Conservation (phyloP, 768 basidiomycete species). For the Mycena olivaceomarginata region DNA sequence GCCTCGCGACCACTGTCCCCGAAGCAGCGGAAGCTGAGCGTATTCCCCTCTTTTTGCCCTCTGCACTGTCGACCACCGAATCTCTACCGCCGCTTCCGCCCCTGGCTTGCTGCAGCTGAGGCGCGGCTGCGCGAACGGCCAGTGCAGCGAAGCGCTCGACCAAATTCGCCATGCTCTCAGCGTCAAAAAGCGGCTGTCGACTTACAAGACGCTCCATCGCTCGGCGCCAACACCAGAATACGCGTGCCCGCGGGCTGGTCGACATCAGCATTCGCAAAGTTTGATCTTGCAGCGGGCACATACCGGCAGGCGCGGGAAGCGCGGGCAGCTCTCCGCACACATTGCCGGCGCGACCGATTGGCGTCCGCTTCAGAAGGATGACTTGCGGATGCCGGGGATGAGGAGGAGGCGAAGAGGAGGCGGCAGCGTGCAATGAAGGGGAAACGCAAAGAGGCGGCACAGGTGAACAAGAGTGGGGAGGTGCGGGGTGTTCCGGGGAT, state of each 20-base stretch:
- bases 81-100: not conserved
- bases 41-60: not conserved
- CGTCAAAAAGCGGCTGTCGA: not conserved
- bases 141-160: not conserved
- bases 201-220: not conserved
- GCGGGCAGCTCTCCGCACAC: too few relatives aligned
- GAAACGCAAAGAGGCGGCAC: too few relatives aligned
- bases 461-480: too few relatives aligned
- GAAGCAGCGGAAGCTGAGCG: not conserved
- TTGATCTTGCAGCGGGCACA: not conserved
- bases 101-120: not conserved
- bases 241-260: not conserved
- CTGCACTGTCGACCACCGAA: not conserved
- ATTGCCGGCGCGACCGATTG: too few relatives aligned
- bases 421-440: too few relatives aligned
- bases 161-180: not conserved
- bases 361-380: too few relatives aligned
- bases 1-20: not conserved
- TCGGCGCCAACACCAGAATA: not conserved
- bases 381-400: too few relatives aligned
- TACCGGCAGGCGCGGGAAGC: too few relatives aligned
- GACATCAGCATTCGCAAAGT: not conserved
- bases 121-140: not conserved
- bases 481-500: too few relatives aligned
- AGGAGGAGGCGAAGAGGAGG: too few relatives aligned